Base-by-base conservation (phyloP, 2,329 filamentous ascomycete genomes). In the Boeremia lycopersici region DNA sequence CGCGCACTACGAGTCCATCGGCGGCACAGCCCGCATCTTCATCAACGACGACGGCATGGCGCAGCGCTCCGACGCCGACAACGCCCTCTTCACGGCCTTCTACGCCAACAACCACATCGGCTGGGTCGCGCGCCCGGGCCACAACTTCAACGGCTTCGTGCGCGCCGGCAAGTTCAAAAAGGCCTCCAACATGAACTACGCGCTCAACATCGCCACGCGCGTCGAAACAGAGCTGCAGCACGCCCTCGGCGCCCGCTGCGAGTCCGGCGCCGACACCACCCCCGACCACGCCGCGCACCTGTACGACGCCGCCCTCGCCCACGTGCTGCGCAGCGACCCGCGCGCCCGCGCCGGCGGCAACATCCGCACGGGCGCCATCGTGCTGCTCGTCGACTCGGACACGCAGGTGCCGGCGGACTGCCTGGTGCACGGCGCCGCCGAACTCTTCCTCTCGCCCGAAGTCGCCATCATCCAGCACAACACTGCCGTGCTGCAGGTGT, bases 331-430 rank as follows among this genome's bases (percentile, higher is more conserved):
- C 4, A 39, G 57, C 2, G 61, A 61, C 12, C 52, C 93, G 36
- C 82, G 85, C 62, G 90, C 65, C 8, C 73, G 88, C 89, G 90
- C 90, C 15, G 90, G 91, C 69, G 91, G 91, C 58, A 92, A 95
- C 74, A 88, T 96, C 63, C 89, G 91, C 46, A 80, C 96, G 19
- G 91, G 91, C 51, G 91, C 96, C 75, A 93, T 91, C 74, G 90
- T 93, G 55, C 78, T 90, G 29, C 78, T 93, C 56, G 89, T 73
- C n/a, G 71, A 74, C 36, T 69, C 68, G 2, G 68, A 70, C 29
- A 68, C 65, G 11, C 69, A 70, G 49, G 69, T 74, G 6, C 90
- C 90, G 1, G 77, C 82, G 33, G 90, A 93, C 73, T 93, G 90
- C 68, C 80, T 93, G 56, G 80, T 93, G 6, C 89, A 93, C 67